A percentile compares a stretch with the other conserved stretches of the same genome.
Conservation (phyloP, 2,329 filamentous ascomycete genomes). For the Calonectria ilicicola region DNA sequence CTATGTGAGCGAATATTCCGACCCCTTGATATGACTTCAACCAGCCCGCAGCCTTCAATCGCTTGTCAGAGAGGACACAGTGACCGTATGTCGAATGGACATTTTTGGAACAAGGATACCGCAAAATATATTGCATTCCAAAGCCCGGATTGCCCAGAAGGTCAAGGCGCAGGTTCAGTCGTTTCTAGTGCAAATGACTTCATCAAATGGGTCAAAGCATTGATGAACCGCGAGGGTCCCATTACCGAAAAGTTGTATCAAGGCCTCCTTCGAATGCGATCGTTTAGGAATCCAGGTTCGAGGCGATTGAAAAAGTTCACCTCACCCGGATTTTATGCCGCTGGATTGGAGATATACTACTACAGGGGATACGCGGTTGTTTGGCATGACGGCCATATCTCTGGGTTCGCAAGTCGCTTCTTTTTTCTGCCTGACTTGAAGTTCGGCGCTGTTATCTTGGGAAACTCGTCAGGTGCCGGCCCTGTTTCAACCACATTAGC, state of each 20-base stretch:
- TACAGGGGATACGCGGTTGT: constrained; percentile 39
- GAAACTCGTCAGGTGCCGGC: constrained; percentile 36
- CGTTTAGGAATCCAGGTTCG: constrained; percentile 25
- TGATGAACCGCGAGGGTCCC: constrained; percentile 39
- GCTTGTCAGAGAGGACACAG: constrained; percentile 33
- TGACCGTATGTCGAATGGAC: constrained; percentile 27
- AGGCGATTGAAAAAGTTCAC: constrained; percentile 21
- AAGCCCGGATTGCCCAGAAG: constrained; percentile 36
- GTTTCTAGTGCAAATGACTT: constrained; percentile 45
- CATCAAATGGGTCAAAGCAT: constrained; percentile 43
- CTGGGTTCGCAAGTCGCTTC: constrained; percentile 41
- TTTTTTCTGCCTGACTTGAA: constrained; percentile 42
- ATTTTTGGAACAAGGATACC: constrained; percentile 20
- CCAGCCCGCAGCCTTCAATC: constrained; percentile 36
- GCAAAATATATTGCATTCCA: constrained; percentile 9
- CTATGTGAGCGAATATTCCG: constrained; percentile 38
- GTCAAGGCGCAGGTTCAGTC: constrained; percentile 45
- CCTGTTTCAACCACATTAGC: constrained; percentile 31
- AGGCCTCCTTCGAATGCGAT: constrained; percentile 35
- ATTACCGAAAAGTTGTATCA: constrained; percentile 39
- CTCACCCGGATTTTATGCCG: constrained; percentile 30
- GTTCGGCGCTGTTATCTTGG: constrained; percentile 42
- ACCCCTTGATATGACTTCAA: constrained; percentile 42
- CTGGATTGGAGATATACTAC: constrained; percentile 38
- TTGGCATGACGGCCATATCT: constrained; percentile 39